Conservation (phyloP, 495 filamentous ascomycete genomes). For the Penicillium robsamsonii region DNA sequence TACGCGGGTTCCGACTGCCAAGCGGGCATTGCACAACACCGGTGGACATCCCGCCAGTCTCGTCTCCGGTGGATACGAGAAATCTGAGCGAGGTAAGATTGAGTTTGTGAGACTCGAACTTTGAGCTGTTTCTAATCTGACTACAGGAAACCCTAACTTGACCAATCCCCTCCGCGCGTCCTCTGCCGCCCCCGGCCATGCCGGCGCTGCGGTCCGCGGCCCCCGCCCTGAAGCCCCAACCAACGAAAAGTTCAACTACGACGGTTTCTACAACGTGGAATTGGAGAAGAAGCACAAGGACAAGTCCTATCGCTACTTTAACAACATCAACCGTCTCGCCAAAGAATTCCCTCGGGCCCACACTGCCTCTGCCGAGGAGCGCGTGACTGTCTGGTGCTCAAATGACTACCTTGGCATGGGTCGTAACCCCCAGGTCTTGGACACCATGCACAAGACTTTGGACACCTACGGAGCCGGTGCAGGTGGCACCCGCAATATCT, state of each 20-base stretch:
- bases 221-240: conserved; percentile 45
- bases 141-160: conserved; percentile 29
- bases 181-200: conserved; percentile 13
- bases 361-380: conserved; percentile 77
- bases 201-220: conserved; percentile 31
- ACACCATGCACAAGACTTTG: conserved; percentile 90
- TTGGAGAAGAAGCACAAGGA: conserved; percentile 99
- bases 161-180: conserved; percentile 19
- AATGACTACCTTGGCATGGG: conserved; percentile 99
- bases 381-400: conserved; percentile 98
- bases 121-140: conserved; percentile 10
- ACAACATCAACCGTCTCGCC: conserved; percentile 98
- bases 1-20: conserved; percentile 37
- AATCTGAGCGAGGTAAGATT: conserved; percentile 57
- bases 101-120: neutral
- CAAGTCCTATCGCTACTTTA: conserved; percentile 99
- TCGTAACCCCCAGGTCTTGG: conserved; percentile 79
- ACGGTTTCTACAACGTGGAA: conserved; percentile 82
- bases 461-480: conserved; percentile 95
- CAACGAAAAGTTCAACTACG: conserved; percentile 74
- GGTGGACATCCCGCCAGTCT: conserved; percentile 70
- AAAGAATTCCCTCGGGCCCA: conserved; percentile 95
- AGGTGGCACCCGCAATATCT: conserved; percentile 95
- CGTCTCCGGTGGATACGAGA: conserved; percentile 58
- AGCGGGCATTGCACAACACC: conserved; percentile 79